Percentiles rank a stretch among this genome's conserved stretches.
phyloP scores from a whole-genome alignment of 768 basidiomycete genomes.

The Gelatoporia subvermispora region DNA sequence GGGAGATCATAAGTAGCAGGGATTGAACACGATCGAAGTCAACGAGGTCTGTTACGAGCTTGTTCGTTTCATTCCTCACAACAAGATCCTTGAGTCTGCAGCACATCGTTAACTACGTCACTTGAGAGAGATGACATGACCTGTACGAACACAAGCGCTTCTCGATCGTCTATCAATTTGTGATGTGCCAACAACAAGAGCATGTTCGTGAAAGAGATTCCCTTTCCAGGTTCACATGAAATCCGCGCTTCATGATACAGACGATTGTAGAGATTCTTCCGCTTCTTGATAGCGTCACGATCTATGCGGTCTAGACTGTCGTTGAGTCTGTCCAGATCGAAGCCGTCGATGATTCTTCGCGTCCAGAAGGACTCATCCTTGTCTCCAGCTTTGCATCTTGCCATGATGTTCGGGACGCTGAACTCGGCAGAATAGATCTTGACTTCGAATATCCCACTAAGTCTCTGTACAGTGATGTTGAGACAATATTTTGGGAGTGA shows the following conservation, averaged over 20 bases:
- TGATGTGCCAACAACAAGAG: constrained; percentile 84
- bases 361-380: constrained; percentile 28
- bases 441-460: constrained; percentile 86
- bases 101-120: constrained; percentile 7
- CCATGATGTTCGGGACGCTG: constrained; percentile 55
- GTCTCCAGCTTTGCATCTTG: constrained; percentile 38
- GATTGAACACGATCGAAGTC: constrained; percentile 83
- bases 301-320: constrained; percentile 61
- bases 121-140: not conserved
- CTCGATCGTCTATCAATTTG: constrained; percentile 84
- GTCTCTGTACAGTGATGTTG: constrained; percentile 43
- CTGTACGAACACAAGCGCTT: constrained; percentile 75
- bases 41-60: constrained; percentile 77
- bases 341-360: constrained; percentile 37
- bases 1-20: constrained; percentile 68
- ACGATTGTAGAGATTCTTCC: constrained; percentile 66
- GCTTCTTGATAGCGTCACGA: constrained; percentile 51
- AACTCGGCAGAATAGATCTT: constrained; percentile 75
- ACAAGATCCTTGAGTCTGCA: constrained; percentile 78
- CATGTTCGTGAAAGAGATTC: constrained; percentile 91
- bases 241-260: constrained; percentile 86
- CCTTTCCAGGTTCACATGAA: constrained; percentile 62
- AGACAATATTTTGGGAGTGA: not conserved
- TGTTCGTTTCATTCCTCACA: constrained; percentile 67
- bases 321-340: constrained; percentile 64